Conservation (phyloP, 176 grass and related monocot species). For the Urochloa ruziziensis region DNA sequence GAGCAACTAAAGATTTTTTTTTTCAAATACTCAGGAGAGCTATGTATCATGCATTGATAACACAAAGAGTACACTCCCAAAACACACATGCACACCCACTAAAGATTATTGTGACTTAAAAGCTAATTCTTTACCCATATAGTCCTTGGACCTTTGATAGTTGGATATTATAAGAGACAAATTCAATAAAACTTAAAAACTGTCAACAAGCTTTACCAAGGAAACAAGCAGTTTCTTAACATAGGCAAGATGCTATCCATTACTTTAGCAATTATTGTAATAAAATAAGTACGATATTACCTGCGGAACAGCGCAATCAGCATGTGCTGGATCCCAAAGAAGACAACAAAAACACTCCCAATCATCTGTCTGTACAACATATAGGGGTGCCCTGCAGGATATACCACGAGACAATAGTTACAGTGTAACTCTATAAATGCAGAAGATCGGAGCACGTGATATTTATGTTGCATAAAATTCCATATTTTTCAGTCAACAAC, state of each 20-base stretch:
- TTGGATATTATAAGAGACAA: neutral
- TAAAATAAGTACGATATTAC: slow-evolving; percentile 47
- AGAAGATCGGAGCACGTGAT: too few species aligned
- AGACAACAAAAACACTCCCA: slow-evolving; percentile 96
- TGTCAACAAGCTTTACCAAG: too few species aligned
- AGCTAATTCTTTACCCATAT: neutral
- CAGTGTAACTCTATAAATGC: slow-evolving; percentile 4
- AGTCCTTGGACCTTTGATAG: neutral
- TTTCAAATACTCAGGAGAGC: too few species aligned
- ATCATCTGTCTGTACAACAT: slow-evolving; percentile 83
- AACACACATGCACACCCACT: too few species aligned
- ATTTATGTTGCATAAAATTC: neutral
- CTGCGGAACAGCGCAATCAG: slow-evolving; percentile 98
- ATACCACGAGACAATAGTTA: slow-evolving; percentile 37
- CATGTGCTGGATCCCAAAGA: slow-evolving; percentile 79
- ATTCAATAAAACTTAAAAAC: neutral
- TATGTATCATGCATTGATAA: too few species aligned
- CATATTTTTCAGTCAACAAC: neutral
- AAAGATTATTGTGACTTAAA: neutral
- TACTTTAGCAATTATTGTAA: neutral
- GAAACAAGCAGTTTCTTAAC: neutral
- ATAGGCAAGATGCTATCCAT: slow-evolving; percentile 1
- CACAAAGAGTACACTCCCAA: too few species aligned
- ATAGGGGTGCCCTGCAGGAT: slow-evolving; percentile 70
- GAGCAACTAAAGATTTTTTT: neutral